Percentiles rank a stretch among this genome's conserved stretches.
Evolutionary conservation across 2,329 filamentous ascomycete genomes (phyloP).

Genomic region (Dactylellina leptospora): DNA sequence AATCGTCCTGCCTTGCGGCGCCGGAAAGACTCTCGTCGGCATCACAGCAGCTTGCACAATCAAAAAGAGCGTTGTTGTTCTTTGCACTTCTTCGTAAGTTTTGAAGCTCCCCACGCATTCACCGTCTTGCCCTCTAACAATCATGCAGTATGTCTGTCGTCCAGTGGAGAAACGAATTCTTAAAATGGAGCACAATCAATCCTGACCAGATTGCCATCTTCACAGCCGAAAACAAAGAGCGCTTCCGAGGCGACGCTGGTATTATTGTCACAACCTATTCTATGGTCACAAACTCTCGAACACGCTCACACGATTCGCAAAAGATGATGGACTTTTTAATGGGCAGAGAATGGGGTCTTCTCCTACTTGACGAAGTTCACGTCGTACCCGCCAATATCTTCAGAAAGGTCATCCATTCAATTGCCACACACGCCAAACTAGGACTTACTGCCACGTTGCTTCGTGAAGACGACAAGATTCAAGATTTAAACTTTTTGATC

Average conservation of each 20-base stretch:
- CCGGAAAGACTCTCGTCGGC: constrained; percentile 96
- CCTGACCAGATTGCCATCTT: constrained; percentile 94
- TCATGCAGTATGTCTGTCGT: constrained; percentile 80
- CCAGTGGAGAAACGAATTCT: constrained; percentile 94
- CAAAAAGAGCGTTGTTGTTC: constrained; percentile 92
- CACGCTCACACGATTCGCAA: constrained; percentile 87
- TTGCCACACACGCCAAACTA: constrained; percentile 94
- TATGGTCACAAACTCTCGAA: constrained; percentile 93
- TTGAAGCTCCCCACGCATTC: too few relatives aligned
- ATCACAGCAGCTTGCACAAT: constrained; percentile 98
- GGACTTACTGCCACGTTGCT: constrained; percentile 92
- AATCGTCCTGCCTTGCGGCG: constrained; percentile 94
- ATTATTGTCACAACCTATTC: constrained; percentile 98
- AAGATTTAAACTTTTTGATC: constrained; percentile 95
- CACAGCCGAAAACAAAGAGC: constrained; percentile 88
- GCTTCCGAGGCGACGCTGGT: constrained; percentile 86
- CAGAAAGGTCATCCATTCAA: constrained; percentile 87
- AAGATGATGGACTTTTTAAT: constrained; percentile 98
- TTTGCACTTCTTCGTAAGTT: constrained; percentile 80
- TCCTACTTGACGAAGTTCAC: constrained; percentile 97
- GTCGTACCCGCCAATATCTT: constrained; percentile 98
- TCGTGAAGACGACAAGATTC: constrained; percentile 97
- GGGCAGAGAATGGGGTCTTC: constrained; percentile 91
- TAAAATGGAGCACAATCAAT: constrained; percentile 99
- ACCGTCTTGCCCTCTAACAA: background rate